Percentiles rank a stretch among this genome's conserved stretches.
Conservation (phyloP, 1,284 basidiomycete genomes). For the Heterobasidion annosum region DNA sequence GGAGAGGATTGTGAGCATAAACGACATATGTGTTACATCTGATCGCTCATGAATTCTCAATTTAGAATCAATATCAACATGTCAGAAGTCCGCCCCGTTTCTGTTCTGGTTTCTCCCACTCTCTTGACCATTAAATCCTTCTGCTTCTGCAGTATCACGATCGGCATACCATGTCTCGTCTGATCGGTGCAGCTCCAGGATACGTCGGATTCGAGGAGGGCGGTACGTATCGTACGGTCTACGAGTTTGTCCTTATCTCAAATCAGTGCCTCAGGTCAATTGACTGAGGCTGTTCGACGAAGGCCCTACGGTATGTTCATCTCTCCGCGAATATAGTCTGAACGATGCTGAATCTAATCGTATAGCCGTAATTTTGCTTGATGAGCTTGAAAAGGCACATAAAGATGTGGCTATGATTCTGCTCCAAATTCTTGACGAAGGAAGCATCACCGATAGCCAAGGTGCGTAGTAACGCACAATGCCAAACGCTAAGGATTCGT, state of each 20-base stretch:
- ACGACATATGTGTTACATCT: neutral
- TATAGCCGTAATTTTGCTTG: slow-evolving; percentile 69
- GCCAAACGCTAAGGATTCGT: neutral
- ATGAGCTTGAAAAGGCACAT: slow-evolving; percentile 91
- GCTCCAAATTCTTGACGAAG: slow-evolving; percentile 90
- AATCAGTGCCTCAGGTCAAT: slow-evolving; percentile 39
- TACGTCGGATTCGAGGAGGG: slow-evolving; percentile 94
- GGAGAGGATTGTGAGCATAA: slow-evolving; percentile 57
- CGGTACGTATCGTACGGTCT: slow-evolving; percentile 27
- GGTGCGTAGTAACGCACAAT: neutral
- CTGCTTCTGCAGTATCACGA: slow-evolving; percentile 59
- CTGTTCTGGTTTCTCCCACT: too few species aligned
- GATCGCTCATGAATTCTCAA: neutral
- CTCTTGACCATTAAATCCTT: neutral
- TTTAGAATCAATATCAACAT: slow-evolving; percentile 82
- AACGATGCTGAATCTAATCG: slow-evolving; percentile 1
- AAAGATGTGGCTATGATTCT: slow-evolving; percentile 90
- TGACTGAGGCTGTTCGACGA: slow-evolving; percentile 82
- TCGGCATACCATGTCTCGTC: slow-evolving; percentile 80
- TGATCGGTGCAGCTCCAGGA: slow-evolving; percentile 88
- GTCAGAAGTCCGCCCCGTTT: slow-evolving; percentile 46
- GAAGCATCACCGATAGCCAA: slow-evolving; percentile 73
- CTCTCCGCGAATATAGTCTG: neutral
- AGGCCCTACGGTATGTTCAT: slow-evolving; percentile 61
- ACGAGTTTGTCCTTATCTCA: neutral